These are phyloP conservation scores for Suillus occidentalis DNA, from an alignment of 768 basidiomycete species.

Conservation along the genomic window DNA sequence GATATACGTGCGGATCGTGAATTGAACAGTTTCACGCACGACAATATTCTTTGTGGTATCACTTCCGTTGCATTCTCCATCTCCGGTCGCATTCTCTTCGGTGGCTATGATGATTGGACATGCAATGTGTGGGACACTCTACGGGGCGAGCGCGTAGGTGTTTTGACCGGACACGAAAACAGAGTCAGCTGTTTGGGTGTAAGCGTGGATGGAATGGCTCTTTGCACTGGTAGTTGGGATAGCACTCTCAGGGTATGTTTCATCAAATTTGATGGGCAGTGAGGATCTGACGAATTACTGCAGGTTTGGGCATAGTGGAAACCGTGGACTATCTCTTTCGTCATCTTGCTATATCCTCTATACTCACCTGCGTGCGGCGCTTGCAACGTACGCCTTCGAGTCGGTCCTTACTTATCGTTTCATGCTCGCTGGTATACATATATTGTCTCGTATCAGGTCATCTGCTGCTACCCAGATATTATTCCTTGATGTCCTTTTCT, in stretches of 20 bases:
- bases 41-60: slow-evolving; percentile 98
- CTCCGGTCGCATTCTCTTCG: slow-evolving; percentile 95
- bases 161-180: slow-evolving; percentile 97
- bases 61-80: slow-evolving; percentile 99
- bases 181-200: slow-evolving; percentile 96
- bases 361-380: slow-evolving; percentile 51
- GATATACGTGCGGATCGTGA: slow-evolving; percentile 98
- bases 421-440: slow-evolving; percentile 39
- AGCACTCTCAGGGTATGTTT: slow-evolving; percentile 85
- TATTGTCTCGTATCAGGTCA: slow-evolving; percentile 34
- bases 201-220: slow-evolving; percentile 94
- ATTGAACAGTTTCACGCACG: slow-evolving; percentile 94
- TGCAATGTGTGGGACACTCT: slow-evolving; percentile 99
- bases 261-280: slow-evolving; percentile 6
- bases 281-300: slow-evolving; percentile 14
- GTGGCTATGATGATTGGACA: slow-evolving; percentile 99
- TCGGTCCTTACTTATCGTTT: slow-evolving; percentile 58
- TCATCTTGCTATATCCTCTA: slow-evolving; percentile 38
- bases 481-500: slow-evolving; percentile 34
- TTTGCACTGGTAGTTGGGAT: slow-evolving; percentile 99
- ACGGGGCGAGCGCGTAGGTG: slow-evolving; percentile 97
- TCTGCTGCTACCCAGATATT: slow-evolving; percentile 34
- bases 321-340: slow-evolving; percentile 21
- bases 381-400: slow-evolving; percentile 51
- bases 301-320: slow-evolving; percentile 83